Evolutionary conservation across 139 green algal genomes (phyloP), one percentile per base, ranked within the genome.

Genomic region (Raphidocelis subcapitata): DNA sequence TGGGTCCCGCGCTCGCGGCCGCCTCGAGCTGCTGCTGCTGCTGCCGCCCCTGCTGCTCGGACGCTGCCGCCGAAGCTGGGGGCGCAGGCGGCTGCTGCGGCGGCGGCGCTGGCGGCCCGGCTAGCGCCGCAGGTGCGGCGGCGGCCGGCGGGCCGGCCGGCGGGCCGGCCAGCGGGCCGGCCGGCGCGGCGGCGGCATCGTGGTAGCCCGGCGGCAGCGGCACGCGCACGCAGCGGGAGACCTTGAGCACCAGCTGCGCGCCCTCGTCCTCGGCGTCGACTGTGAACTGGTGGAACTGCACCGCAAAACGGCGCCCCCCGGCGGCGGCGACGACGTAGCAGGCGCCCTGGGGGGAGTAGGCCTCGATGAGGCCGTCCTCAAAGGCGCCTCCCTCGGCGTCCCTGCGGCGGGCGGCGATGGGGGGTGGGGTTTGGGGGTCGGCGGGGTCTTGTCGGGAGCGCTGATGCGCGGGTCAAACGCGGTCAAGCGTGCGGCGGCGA

Each of bases 261-360:
- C 69, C 44, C n/a, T 70, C 70, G 16, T 69, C 59, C n/a, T 70
- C 41, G 8, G 41, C 41, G 8, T 49, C 60, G 12, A 77, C 70
- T 12, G 61, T 77, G 61, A 77, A 77, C 21, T 70, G 46, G 41
- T 70, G 29, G 49, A 77, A 77, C 49, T 70, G 70, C 47, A 70
- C 46, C 3, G 70, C 70, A n/a, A 41, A 41, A n/a, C n/a, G n/a
- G 44, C 32, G 46, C 12, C 12, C n/a, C 2, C 18, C 26, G 8
- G 49, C 47, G 23, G 41, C 61, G 2, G 10, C 4, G 3, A 77
- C 3, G 1, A 77, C 21, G 37, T 65, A 77, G 46, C 70, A 70
- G 47, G 63, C 70, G 12, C 44, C 32, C 5, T 64, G 44, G 2
- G 54, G 18, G 60, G 63, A 61, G 28, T 65, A 77, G 2, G 15